Conservation (phyloP, 148 eudicot genomes). For the Nyssa sinensis region DNA sequence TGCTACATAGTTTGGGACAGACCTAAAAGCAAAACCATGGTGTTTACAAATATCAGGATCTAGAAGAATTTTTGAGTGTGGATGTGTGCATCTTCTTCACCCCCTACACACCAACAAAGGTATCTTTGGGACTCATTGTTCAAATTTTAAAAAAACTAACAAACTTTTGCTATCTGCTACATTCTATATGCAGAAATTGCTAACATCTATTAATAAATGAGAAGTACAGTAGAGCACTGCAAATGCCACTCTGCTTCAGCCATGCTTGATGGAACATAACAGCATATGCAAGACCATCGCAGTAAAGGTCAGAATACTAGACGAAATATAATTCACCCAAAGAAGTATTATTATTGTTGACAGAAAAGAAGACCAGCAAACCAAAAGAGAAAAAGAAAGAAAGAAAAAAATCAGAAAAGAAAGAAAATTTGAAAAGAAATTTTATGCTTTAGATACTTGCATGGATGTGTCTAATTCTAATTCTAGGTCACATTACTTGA, state of each 20-base stretch:
- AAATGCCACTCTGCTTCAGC: conserved; percentile 11
- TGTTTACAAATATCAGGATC: no score
- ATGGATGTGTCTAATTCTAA: not conserved
- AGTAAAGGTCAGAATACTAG: not conserved
- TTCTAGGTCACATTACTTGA: not conserved
- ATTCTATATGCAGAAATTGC: no score
- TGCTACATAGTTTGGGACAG: no score
- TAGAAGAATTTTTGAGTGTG: not conserved
- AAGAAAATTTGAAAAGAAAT: no score
- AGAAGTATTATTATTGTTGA: not conserved
- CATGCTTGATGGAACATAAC: not conserved
- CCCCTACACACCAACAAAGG: not conserved
- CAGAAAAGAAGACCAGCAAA: not conserved
- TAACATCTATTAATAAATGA: no score
- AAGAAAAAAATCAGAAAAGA: no score
- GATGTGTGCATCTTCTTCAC: not conserved
- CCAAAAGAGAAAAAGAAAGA: no score
- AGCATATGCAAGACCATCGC: not conserved
- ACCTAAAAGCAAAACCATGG: no score
- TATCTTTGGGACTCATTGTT: not conserved
- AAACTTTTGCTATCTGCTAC: no score
- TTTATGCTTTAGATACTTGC: not conserved
- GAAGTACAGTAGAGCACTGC: not conserved
- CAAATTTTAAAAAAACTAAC: no score
- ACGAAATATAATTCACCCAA: not conserved